Base-by-base conservation (phyloP, 805 yeast genomes). In the Spathaspora gorwiae region DNA sequence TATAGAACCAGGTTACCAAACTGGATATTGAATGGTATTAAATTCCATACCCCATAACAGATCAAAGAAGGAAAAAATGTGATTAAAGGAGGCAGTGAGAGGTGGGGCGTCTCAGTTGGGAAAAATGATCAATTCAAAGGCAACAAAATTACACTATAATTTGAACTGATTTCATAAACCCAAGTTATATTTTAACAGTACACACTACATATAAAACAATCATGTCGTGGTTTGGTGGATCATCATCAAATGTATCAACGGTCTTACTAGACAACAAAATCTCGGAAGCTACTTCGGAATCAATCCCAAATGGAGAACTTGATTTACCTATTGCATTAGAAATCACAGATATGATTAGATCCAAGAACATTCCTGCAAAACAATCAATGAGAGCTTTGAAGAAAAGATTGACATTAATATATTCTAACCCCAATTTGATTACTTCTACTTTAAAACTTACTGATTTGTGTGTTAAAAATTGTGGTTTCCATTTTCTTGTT, bases 271-370 rank as follows among this genome's bases (percentile, higher is more conserved):
- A 85, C 53, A 73, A 70, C 40, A 79, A 83, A 53, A 80, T 90
- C 34, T 79, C 76, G 44, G 79, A 76, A 50, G 95, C 96, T 13
- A 88, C 97, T 1, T 83, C 90, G 34, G 96, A 89, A 61, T 71
- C 87, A n/a, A 84, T 90, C 39, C 97, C 97, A 5, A 81, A 84
- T 57, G 97, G 97, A 2, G 97, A 90, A 57, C 74, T 86, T 39
- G 96, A 90, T 56, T 67, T 85, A 47, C 74, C 75, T 2, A 54
- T 59, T 24, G 90, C 92, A 11, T 71, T 94, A 47, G 98, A 94
- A 59, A 78, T 92, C 44, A 85, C 96, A 42, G 99, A 94, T 62
- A 60, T 82, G 36, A 87, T 94, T 34, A 78, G 97, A 53, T 81
- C 92, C 39, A 89, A 89, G 57, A 80, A 83, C 47, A 80, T 89